These are phyloP conservation scores for Kodamaea laetipori DNA, from an alignment of 805 yeast species.

Conservation along the genomic window DNA sequence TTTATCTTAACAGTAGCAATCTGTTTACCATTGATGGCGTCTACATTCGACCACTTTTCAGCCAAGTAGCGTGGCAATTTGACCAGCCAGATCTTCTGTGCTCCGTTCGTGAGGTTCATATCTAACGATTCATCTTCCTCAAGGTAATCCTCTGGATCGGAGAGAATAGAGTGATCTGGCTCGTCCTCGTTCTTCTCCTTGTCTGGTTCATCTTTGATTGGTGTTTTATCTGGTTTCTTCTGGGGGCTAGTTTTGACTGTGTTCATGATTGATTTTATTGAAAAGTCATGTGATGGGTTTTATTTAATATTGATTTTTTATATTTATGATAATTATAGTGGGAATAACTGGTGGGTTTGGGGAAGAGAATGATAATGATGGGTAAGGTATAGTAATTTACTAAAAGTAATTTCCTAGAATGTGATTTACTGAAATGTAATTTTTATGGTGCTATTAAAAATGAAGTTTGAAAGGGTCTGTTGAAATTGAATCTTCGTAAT, in stretches of 20 bases:
- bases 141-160: conserved; percentile 48
- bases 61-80: conserved; percentile 86
- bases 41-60: conserved; percentile 70
- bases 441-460: no score
- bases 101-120: conserved; percentile 62
- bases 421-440: no score
- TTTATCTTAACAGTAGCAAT: conserved; percentile 79
- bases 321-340: no score
- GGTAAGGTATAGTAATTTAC: no score
- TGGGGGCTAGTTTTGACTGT: conserved; percentile 16
- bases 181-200: conserved; percentile 14
- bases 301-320: conserved; percentile 1
- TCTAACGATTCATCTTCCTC: conserved; percentile 72
- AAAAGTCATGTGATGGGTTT: conserved; percentile 1
- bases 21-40: conserved; percentile 66
- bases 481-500: no score
- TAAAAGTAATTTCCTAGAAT: no score
- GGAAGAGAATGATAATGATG: no score
- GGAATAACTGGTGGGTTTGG: no score
- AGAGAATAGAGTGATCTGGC: conserved; percentile 36
- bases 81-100: conserved; percentile 87
- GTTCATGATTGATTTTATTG: conserved; percentile 16
- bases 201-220: conserved; percentile 9
- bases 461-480: no score
- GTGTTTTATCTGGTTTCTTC: conserved; percentile 14